These are phyloP conservation scores for Dichotomocladium elegans DNA, from an alignment of 371 early-diverging fungal genomes.

Conservation along the genomic window DNA sequence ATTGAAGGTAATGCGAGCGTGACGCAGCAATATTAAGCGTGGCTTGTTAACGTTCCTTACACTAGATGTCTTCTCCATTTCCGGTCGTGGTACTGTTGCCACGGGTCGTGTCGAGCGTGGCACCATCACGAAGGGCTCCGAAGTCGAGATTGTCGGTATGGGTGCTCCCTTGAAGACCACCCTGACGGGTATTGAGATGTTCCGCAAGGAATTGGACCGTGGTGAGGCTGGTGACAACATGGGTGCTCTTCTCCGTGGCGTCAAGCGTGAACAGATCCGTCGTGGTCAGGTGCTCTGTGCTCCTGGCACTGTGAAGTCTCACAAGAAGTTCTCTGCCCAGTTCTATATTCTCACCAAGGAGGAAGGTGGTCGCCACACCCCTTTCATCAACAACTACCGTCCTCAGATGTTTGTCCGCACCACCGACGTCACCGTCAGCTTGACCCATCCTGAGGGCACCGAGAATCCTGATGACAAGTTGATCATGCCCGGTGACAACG, in stretches of 20 bases:
- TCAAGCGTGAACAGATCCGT: conserved; percentile 95
- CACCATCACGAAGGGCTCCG: conserved; percentile 86
- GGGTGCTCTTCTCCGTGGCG: conserved; percentile 94
- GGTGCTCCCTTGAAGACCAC: conserved; percentile 87
- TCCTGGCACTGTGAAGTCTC: conserved; percentile 90
- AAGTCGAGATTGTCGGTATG: conserved; percentile 96
- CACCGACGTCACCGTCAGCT: conserved; percentile 87
- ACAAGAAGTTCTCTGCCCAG: conserved; percentile 90
- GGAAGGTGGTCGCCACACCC: conserved; percentile 98
- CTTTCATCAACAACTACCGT: conserved; percentile 94
- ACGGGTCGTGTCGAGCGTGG: conserved; percentile 99
- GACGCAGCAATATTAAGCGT: too few species aligned
- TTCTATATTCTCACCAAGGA: conserved; percentile 95
- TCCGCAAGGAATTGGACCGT: conserved; percentile 97
- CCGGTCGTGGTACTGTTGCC: conserved; percentile 98
- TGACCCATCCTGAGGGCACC: conserved; percentile 81
- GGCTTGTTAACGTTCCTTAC: too few species aligned
- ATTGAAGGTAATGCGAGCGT: conserved; percentile 80
- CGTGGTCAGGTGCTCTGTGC: conserved; percentile 93
- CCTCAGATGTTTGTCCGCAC: conserved; percentile 96
- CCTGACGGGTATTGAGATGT: conserved; percentile 97
- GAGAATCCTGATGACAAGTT: conserved; percentile 87
- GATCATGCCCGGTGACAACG: conserved; percentile 98
- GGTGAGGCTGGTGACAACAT: conserved; percentile 99
- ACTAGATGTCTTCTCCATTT: conserved; percentile 93